phyloP scores from a whole-genome alignment of 2,329 filamentous ascomycete species.

The Penicillium corylophilum region DNA sequence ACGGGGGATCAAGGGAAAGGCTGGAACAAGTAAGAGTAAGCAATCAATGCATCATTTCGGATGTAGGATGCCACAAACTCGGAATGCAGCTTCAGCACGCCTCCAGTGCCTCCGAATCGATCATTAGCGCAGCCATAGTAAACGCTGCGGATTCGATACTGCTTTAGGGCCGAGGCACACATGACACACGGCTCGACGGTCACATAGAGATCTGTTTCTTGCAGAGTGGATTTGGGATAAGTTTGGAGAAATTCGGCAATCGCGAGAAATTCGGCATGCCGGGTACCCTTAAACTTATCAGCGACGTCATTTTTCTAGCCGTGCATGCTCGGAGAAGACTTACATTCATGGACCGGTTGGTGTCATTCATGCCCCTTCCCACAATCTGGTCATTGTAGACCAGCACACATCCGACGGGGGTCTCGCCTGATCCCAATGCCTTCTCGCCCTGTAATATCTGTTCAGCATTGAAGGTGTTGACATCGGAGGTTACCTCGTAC shows the following conservation, averaged over 20 bases:
- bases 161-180: conserved; percentile 89
- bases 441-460: conserved; percentile 66
- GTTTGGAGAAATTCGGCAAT: conserved; percentile 64
- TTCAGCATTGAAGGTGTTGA: conserved; percentile 1
- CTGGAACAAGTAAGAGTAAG: conserved; percentile 38
- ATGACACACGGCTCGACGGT: conserved; percentile 99
- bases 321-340: conserved; percentile 16
- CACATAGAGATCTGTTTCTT: conserved; percentile 81
- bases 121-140: conserved; percentile 97
- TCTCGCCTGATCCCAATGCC: conserved; percentile 83
- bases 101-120: conserved; percentile 93
- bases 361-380: conserved; percentile 93
- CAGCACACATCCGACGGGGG: conserved; percentile 93
- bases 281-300: conserved; percentile 70
- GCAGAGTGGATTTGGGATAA: conserved; percentile 67
- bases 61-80: conserved; percentile 46
- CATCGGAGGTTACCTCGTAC: conserved; percentile 46
- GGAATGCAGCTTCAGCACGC: conserved; percentile 84
- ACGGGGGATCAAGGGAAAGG: conserved; percentile 72
- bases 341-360: conserved; percentile 77
- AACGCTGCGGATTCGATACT: conserved; percentile 82
- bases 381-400: conserved; percentile 78
- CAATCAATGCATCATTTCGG: background rate
- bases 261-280: conserved; percentile 94
- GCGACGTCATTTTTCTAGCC: background rate